Evolutionary conservation across 1,284 basidiomycete species (phyloP).

Genomic region (Moesziomyces antarcticus): DNA sequence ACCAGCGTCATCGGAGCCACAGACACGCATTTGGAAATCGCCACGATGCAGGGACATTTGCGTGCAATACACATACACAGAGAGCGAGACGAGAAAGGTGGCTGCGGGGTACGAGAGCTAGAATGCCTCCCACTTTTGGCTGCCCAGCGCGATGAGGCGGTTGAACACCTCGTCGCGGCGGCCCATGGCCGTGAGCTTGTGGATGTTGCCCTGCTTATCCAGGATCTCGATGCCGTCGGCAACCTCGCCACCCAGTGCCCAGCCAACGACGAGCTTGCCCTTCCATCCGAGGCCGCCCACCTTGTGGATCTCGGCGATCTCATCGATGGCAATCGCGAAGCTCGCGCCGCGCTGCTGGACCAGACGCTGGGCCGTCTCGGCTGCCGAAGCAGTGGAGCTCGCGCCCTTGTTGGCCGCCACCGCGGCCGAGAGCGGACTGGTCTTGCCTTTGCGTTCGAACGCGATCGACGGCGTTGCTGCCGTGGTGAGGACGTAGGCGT

Average conservation of each 20-base stretch:
- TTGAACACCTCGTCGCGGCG: slow-evolving; percentile 68
- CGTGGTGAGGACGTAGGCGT: slow-evolving; percentile 62
- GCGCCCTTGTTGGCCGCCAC: slow-evolving; percentile 25
- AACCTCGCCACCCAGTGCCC: slow-evolving; percentile 54
- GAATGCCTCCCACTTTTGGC: slow-evolving; percentile 52
- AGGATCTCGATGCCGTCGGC: slow-evolving; percentile 56
- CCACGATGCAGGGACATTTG: background rate
- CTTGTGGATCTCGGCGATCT: slow-evolving; percentile 64
- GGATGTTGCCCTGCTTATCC: slow-evolving; percentile 53
- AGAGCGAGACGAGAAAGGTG: background rate
- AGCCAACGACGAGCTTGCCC: slow-evolving; percentile 62
- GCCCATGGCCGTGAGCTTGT: slow-evolving; percentile 64
- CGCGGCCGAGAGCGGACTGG: slow-evolving; percentile 22
- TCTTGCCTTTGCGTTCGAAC: slow-evolving; percentile 45
- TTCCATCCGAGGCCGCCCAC: slow-evolving; percentile 67
- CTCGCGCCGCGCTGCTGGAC: slow-evolving; percentile 26
- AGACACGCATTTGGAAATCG: background rate
- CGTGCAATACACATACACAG: background rate
- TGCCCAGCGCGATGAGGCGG: slow-evolving; percentile 55
- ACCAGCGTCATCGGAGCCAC: too few species aligned
- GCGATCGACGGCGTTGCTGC: slow-evolving; percentile 64
- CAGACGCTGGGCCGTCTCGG: slow-evolving; percentile 37
- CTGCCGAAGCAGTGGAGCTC: slow-evolving; percentile 9
- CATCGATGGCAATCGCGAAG: slow-evolving; percentile 62
- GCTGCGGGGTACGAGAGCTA: slow-evolving; percentile 1